Conservation (phyloP, 352 stramenopile species). For the Phytophthora citrophthora region DNA sequence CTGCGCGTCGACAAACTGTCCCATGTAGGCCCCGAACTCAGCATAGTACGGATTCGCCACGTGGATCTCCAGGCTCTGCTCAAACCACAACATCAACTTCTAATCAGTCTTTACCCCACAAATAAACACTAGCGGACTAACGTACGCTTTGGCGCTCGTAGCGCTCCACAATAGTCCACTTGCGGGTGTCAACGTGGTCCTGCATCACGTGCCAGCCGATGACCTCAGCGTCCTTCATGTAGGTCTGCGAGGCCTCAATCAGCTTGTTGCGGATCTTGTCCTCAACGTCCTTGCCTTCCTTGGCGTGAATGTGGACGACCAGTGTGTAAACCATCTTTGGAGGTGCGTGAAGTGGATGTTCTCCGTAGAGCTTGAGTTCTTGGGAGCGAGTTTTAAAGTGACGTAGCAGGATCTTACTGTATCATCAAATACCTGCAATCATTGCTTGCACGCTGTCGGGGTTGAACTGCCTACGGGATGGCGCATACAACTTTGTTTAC, state of each 20-base stretch:
- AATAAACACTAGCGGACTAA: background rate
- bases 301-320: constrained; percentile 25
- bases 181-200: constrained; percentile 22
- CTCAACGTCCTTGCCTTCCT: constrained; percentile 33
- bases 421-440: too few species aligned
- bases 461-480: background rate
- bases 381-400: constrained; percentile 14
- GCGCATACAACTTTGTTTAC: constrained; percentile 6
- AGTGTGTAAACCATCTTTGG: constrained; percentile 25
- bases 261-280: constrained; percentile 32
- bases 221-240: constrained; percentile 25
- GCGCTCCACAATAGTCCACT: constrained; percentile 33
- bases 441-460: background rate
- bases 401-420: background rate
- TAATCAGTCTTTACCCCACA: background rate
- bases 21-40: constrained; percentile 17
- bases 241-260: constrained; percentile 23
- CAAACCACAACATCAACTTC: background rate
- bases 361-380: constrained; percentile 1
- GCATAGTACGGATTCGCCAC: constrained; percentile 27
- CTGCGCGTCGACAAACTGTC: constrained; percentile 5
- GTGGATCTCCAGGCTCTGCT: constrained; percentile 34
- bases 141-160: constrained; percentile 28
- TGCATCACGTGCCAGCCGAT: constrained; percentile 32
- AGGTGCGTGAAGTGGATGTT: background rate